Evolutionary conservation across 164 flowering plant genomes (phyloP), one percentile per base, ranked within the genome.

Genomic region (Litsea cubeba): DNA sequence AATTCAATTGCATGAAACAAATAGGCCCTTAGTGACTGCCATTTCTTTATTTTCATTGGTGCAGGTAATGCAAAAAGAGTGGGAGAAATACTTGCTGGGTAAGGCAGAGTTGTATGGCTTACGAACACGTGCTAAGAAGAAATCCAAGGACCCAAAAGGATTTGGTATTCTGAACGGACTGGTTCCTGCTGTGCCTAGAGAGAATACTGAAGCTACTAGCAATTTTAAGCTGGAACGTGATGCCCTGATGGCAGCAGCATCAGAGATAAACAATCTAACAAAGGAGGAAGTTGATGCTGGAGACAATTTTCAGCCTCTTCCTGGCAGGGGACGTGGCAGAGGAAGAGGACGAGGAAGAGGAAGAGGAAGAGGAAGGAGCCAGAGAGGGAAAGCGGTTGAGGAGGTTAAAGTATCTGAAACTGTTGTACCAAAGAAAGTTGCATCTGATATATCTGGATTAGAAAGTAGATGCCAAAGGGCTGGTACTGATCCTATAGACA

Each of bases 101-200:
- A 96, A 89, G 85, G 87, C 84, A 71, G 90, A 91, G 81, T 77
- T 94, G 81, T 89, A 91, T 63, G 84, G 86, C 20, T 54, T 88
- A 26, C 87, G 81, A 75, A 81, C 83, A 75, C 87, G 82, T 24
- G 80, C 75, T 17, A 87, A 85, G 76, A 94, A 91, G 84, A 93
- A 90, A 82, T 74, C 81, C 11, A 87, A 86, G 76, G 85, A 82
- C 17, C 90, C 92, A 54, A 92, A 89, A 87, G 97, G 99, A 63
- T 84, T 89, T 81, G 99, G 99, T 71, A 76, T 96, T 79, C 91
- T 96, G 65, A 86, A 94, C 84, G 99, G 99, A 28, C 84, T 83
- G 49, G 82, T 78, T 77, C 89, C 89, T 32, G 68, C 83, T 60
- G 79, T 81, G 78, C 76, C 92, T 74, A 82, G 80, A 71, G 86